Conservation (phyloP, 2,329 filamentous ascomycete genomes). For the Alternaria sp. region DNA sequence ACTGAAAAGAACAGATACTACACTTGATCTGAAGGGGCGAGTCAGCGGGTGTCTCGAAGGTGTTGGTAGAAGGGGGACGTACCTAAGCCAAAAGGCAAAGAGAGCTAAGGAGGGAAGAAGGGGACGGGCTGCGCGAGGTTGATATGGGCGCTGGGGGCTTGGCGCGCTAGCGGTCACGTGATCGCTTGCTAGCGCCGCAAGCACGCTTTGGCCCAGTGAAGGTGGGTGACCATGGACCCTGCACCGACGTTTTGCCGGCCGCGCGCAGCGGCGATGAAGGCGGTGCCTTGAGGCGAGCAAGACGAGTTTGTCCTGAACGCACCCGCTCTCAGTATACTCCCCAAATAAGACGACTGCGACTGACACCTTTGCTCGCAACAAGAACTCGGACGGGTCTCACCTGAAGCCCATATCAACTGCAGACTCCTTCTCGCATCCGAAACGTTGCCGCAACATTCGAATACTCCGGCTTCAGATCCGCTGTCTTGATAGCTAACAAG, state of each 20-base stretch:
- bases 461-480: neutral
- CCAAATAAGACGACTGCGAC: too few species aligned
- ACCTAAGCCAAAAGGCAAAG: slow-evolving; percentile 1
- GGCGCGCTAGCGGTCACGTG: neutral
- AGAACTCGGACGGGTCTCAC: too few species aligned
- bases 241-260: neutral
- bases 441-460: too few species aligned
- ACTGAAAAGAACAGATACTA: slow-evolving; percentile 2
- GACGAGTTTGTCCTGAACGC: too few species aligned
- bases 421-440: too few species aligned
- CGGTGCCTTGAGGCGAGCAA: neutral
- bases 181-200: neutral
- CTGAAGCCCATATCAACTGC: too few species aligned
- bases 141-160: neutral
- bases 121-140: neutral
- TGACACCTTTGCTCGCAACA: neutral
- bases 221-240: neutral
- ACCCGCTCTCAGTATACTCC: too few species aligned
- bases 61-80: neutral
- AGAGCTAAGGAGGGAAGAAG: neutral
- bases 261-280: neutral
- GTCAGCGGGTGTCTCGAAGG: neutral
- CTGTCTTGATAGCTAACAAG: neutral
- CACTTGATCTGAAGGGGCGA: neutral
- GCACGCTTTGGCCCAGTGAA: neutral